Conservation (phyloP, 2,329 filamentous ascomycete species). For the Nigrospora osmanthi region DNA sequence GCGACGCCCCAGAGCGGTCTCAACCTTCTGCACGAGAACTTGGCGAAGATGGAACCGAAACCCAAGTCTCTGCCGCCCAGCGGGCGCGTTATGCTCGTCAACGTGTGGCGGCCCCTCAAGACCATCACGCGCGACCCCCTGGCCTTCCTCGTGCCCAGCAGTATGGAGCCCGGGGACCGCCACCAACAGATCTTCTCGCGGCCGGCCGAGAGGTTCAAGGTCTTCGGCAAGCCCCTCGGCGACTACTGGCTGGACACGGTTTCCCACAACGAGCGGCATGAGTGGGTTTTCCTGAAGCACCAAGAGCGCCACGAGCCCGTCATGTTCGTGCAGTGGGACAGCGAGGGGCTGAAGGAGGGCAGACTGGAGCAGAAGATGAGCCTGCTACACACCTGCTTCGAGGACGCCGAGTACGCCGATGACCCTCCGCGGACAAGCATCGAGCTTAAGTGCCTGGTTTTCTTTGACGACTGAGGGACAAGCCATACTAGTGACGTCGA, state of each 20-base stretch:
- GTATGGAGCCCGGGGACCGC: conserved; percentile 67
- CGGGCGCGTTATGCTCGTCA: not conserved
- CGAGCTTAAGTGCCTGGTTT: not conserved
- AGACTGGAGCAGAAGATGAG: not conserved
- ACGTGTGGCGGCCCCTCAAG: not conserved
- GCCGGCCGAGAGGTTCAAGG: conserved; percentile 2
- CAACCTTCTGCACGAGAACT: not conserved
- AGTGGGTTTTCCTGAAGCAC: not conserved
- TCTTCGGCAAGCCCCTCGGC: not conserved
- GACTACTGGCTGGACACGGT: not conserved
- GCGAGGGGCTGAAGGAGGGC: not conserved
- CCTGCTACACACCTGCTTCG: not conserved
- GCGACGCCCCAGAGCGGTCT: not conserved
- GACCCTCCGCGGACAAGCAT: not conserved
- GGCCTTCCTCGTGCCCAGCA: conserved; percentile 63
- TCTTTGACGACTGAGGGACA: not conserved
- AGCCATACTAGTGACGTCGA: too few relatives aligned
- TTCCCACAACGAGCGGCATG: not conserved
- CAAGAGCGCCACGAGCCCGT: not conserved
- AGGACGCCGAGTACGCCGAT: not conserved
- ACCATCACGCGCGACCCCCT: not conserved
- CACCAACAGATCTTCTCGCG: conserved; percentile 35
- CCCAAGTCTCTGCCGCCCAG: not conserved
- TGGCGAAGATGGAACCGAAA: not conserved
- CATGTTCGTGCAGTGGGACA: not conserved